A percentile compares a stretch with the other conserved stretches of the same genome.
phyloP scores from a whole-genome alignment of 2,329 filamentous ascomycete genomes.

The Trichophyton mentagrophytes region DNA sequence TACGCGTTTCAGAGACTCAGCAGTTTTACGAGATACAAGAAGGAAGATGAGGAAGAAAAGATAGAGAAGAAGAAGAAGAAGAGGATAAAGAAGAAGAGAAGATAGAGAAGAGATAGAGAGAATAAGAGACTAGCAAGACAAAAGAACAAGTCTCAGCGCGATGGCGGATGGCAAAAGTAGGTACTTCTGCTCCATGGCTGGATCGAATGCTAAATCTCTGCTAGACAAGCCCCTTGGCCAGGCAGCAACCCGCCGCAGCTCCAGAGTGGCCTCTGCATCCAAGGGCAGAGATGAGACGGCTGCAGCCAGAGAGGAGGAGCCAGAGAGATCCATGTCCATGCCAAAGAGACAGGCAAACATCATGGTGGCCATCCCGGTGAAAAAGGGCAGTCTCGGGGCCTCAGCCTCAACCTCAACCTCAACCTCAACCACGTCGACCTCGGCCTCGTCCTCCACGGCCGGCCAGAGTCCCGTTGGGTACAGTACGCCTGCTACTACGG shows the following conservation, averaged over 20 bases:
- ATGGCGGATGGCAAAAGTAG: background rate
- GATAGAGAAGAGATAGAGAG: background rate
- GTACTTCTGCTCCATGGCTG: background rate
- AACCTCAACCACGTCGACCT: conserved; percentile 14
- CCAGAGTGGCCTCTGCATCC: background rate
- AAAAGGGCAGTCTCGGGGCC: conserved; percentile 20
- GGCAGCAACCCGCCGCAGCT: background rate
- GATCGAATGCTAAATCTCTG: background rate
- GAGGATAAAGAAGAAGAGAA: background rate
- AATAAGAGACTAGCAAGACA: background rate
- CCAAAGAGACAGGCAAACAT: background rate
- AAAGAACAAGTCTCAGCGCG: background rate
- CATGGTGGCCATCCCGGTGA: conserved; percentile 8
- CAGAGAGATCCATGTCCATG: background rate
- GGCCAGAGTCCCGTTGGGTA: conserved; percentile 36
- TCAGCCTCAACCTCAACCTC: conserved; percentile 16
- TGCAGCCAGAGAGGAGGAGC: background rate
- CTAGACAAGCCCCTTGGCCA: background rate
- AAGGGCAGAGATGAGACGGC: no score
- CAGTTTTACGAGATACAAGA: background rate
- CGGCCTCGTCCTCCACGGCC: conserved; percentile 22
- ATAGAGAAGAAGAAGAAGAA: background rate
- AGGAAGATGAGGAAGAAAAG: background rate
- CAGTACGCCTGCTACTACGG: conserved; percentile 52
- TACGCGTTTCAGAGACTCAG: conserved; percentile 11